Evolutionary conservation across 2,329 filamentous ascomycete genomes (phyloP).

Genomic region (Fusarium temperatum): DNA sequence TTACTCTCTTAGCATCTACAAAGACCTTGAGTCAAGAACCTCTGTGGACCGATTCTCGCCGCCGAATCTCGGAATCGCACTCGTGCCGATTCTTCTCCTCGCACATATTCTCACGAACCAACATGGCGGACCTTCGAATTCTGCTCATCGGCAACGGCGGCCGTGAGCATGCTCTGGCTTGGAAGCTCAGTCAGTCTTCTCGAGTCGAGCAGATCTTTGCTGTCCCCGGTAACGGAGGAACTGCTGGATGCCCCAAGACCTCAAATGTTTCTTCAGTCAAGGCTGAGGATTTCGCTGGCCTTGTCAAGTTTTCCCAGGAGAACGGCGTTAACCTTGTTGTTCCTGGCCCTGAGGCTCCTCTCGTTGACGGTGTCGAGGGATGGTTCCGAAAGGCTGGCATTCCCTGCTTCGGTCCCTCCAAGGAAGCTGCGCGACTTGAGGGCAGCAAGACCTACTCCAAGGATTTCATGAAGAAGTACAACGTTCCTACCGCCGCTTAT

Average conservation of each 20-base stretch:
- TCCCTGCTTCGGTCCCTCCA: conserved; percentile 84
- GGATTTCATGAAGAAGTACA: conserved; percentile 93
- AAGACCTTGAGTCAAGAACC: conserved; percentile 1
- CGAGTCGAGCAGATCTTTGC: conserved; percentile 78
- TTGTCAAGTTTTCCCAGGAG: conserved; percentile 78
- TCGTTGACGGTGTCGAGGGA: conserved; percentile 88
- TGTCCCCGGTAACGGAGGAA: conserved; percentile 88
- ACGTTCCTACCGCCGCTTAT: conserved; percentile 91
- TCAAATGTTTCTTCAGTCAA: conserved; percentile 76
- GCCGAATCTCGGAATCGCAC: conserved; percentile 34
- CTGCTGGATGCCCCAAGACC: conserved; percentile 74
- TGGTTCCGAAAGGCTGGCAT: conserved; percentile 81
- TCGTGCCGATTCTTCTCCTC: conserved; percentile 13
- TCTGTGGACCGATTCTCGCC: conserved; percentile 13
- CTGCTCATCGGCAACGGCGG: conserved; percentile 94
- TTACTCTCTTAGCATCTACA: conserved; percentile 4
- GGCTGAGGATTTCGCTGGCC: conserved; percentile 78
- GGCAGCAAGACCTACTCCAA: conserved; percentile 98
- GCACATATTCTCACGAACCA: conserved; percentile 8
- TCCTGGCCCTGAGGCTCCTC: conserved; percentile 90
- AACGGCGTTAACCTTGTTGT: conserved; percentile 84
- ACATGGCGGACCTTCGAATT: conserved; percentile 65
- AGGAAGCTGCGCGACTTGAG: conserved; percentile 87
- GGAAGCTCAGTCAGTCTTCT: conserved; percentile 88
- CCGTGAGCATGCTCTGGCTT: conserved; percentile 92